Percentiles rank a stretch among this genome's conserved stretches.
Evolutionary conservation across 441 rosid species (phyloP).

Genomic region (Rhodomyrtus psidioides): DNA sequence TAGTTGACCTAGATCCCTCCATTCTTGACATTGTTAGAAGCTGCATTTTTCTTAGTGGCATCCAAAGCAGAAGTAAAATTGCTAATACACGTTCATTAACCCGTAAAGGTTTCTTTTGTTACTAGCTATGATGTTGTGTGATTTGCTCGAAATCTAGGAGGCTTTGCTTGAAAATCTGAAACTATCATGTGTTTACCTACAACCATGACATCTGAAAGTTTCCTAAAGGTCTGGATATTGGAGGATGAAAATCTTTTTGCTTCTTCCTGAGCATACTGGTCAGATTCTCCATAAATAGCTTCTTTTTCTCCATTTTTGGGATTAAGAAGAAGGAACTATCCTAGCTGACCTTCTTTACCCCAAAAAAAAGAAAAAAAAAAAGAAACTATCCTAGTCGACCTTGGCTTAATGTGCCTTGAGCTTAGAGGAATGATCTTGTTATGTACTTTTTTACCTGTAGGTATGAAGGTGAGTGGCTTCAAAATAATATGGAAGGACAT

Average conservation of each 20-base stretch:
- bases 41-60: not conserved
- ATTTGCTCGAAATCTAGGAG: not conserved
- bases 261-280: not conserved
- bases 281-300: not conserved
- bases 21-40: not conserved
- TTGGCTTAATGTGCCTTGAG: not conserved
- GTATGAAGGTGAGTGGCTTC: conserved; percentile 97
- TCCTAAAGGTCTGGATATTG: not conserved
- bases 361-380: too few relatives aligned
- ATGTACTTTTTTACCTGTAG: conserved; percentile 18
- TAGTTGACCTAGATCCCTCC: not conserved
- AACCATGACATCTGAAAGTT: not conserved
- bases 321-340: not conserved
- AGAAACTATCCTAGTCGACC: not conserved
- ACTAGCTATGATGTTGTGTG: not conserved
- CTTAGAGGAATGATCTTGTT: not conserved
- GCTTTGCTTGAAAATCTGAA: not conserved
- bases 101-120: not conserved
- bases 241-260: not conserved
- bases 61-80: not conserved
- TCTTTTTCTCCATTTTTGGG: not conserved
- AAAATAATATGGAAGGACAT: conserved; percentile 77
- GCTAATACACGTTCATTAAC: not conserved
- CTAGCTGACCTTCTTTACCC: too few relatives aligned
- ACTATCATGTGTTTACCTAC: not conserved